phyloP scores from a whole-genome alignment of 176 grass and related monocot species.

The Oryza meridionalis region DNA sequence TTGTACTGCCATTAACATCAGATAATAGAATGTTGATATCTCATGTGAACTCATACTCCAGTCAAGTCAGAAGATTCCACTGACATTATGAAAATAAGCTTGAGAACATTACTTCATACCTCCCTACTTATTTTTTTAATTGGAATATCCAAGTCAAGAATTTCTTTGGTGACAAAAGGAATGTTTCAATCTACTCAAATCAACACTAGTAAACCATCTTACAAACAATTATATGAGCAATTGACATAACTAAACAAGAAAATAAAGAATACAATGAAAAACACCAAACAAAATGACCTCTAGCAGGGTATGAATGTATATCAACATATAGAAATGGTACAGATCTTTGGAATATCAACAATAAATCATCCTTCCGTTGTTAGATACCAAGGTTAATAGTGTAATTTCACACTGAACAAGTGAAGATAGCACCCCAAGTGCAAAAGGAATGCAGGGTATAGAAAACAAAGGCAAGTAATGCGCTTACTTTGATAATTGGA shows the following conservation, averaged over 20 bases:
- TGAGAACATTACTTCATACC: not conserved
- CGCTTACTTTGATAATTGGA: constrained; percentile 74
- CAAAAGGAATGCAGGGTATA: not conserved
- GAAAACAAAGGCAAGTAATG: constrained; percentile 22
- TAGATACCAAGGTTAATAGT: not conserved
- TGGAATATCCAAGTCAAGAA: not conserved
- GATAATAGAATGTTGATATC: not conserved
- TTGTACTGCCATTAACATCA: not conserved
- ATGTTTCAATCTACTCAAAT: not conserved
- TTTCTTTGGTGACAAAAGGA: not conserved
- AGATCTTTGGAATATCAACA: not conserved
- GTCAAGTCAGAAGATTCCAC: not conserved
- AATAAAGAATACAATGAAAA: not conserved
- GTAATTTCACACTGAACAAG: constrained; percentile 4
- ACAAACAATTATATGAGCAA: not conserved
- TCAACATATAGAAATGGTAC: constrained; percentile 17
- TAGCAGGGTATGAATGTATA: not conserved
- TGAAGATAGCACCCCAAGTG: not conserved
- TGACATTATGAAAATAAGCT: not conserved
- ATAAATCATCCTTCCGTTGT: not conserved
- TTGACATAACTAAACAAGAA: not conserved
- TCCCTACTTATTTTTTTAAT: not conserved
- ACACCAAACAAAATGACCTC: not conserved
- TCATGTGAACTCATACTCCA: not conserved
- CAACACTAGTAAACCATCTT: not conserved